phyloP scores from a whole-genome alignment of 2,329 filamentous ascomycete species.

The Aspergillus puulaauensis region DNA sequence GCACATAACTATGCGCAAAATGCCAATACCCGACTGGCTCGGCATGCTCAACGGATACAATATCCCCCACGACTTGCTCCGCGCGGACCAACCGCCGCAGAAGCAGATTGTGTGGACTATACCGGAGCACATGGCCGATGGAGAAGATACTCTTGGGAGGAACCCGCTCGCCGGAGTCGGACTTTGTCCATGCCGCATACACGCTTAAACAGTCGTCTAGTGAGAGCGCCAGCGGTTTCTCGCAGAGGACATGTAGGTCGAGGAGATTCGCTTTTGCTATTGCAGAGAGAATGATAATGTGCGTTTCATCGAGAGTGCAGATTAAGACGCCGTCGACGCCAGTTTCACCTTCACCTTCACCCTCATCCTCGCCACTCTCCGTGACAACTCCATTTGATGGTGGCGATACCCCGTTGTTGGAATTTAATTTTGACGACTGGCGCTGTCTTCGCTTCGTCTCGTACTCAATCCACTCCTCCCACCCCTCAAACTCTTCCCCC shows the following conservation, averaged over 20 bases:
- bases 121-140: conserved; percentile 89
- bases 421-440: background rate
- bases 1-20: conserved; percentile 85
- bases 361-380: background rate
- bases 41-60: conserved; percentile 84
- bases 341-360: conserved; percentile 15
- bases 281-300: conserved; percentile 75
- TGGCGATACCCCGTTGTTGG: too few species aligned
- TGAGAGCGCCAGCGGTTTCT: conserved; percentile 86
- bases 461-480: conserved; percentile 67
- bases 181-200: conserved; percentile 41
- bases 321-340: conserved; percentile 68
- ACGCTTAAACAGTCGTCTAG: conserved; percentile 77
- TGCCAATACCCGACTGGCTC: conserved; percentile 98
- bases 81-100: conserved; percentile 75
- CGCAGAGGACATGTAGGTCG: conserved; percentile 82
- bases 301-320: conserved; percentile 83
- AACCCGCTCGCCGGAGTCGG: background rate
- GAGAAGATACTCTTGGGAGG: conserved; percentile 64
- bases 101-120: conserved; percentile 88
- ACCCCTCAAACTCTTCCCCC: conserved; percentile 65
- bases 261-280: conserved; percentile 55
- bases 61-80: conserved; percentile 75
- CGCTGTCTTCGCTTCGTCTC: background rate
- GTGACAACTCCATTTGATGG: background rate